Evolutionary conservation across 1,284 basidiomycete species (phyloP).

Genomic region (Melampsora americana): DNA sequence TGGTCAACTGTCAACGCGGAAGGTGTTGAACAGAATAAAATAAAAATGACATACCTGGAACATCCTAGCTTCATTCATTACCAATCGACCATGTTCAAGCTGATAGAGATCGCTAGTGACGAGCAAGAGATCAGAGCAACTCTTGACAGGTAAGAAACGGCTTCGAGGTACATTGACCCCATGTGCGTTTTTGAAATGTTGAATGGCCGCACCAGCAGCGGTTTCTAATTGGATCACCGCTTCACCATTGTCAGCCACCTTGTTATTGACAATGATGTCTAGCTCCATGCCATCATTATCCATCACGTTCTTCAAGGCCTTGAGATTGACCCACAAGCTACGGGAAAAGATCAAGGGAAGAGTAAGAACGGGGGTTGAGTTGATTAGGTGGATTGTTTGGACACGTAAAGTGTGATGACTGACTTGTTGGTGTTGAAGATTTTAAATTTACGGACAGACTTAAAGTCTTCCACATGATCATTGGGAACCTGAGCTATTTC

Average conservation of each 20-base stretch:
- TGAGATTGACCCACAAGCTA: constrained; percentile 93
- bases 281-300: constrained; percentile 76
- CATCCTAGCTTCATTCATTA: constrained; percentile 62
- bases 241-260: constrained; percentile 77
- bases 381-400: not conserved
- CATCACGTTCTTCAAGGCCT: constrained; percentile 88
- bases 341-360: constrained; percentile 57
- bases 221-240: constrained; percentile 91
- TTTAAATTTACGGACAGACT: constrained; percentile 66
- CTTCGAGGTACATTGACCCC: constrained; percentile 97
- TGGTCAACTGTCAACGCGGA: no score
- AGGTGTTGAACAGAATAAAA: not conserved
- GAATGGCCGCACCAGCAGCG: constrained; percentile 94
- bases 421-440: constrained; percentile 64
- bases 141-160: constrained; percentile 92
- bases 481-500: constrained; percentile 98
- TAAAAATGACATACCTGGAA: constrained; percentile 17
- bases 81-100: constrained; percentile 86
- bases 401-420: not conserved
- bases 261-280: constrained; percentile 90
- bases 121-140: constrained; percentile 65
- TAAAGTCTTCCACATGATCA: constrained; percentile 98
- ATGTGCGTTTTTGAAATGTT: constrained; percentile 89
- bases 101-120: constrained; percentile 98
- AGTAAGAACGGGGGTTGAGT: not conserved